Percentiles rank a stretch among this genome's conserved stretches.
phyloP scores from a whole-genome alignment of 306 rosid genomes.

The Albizia julibrissin region DNA sequence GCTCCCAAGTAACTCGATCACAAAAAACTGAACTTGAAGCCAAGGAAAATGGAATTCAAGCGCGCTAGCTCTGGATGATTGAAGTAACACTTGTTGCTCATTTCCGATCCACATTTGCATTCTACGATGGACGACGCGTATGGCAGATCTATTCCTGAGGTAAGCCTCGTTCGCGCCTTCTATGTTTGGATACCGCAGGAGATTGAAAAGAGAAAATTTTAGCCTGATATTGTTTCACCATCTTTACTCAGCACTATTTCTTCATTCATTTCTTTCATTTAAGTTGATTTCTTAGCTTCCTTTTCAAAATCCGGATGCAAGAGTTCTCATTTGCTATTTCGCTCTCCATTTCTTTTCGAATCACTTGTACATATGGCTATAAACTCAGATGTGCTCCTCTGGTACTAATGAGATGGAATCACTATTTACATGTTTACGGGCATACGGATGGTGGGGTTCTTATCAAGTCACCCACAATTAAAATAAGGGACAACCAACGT shows the following conservation, averaged over 20 bases:
- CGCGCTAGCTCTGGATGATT: constrained; percentile 16
- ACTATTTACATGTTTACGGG: background rate
- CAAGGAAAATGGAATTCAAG: constrained; percentile 25
- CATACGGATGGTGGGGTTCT: background rate
- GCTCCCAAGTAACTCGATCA: background rate
- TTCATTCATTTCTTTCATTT: background rate
- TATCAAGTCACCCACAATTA: constrained; percentile 7
- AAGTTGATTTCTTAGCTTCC: background rate
- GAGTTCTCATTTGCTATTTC: background rate
- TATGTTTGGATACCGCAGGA: background rate
- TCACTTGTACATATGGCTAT: constrained; percentile 1
- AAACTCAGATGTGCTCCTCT: constrained; percentile 15
- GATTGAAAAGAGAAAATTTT: background rate
- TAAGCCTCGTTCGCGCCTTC: constrained; percentile 31
- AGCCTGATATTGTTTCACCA: background rate
- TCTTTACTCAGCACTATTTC: background rate
- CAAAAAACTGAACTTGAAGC: constrained; percentile 10
- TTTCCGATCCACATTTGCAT: constrained; percentile 46
- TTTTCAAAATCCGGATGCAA: constrained; percentile 23
- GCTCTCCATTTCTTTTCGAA: background rate
- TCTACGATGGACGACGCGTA: constrained; percentile 82
- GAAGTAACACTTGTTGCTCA: constrained; percentile 1
- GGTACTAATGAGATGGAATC: constrained; percentile 17
- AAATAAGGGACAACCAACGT: background rate
- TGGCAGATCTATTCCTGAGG: constrained; percentile 89